Conservation (phyloP, 148 eudicot species). For the Diospyros lotus region DNA sequence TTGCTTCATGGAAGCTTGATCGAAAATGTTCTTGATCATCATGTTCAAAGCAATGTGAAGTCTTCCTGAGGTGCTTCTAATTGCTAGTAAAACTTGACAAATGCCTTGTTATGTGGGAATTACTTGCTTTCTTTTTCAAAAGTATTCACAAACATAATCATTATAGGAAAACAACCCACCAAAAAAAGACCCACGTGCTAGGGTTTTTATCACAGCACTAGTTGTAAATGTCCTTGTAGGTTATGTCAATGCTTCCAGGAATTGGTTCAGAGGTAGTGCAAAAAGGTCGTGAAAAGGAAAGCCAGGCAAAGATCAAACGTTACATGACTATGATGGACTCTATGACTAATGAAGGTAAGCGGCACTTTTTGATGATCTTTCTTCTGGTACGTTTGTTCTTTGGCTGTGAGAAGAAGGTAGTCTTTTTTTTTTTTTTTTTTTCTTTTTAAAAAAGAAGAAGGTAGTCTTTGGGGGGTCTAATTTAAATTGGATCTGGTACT, state of each 20-base stretch:
- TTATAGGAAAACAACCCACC: no score
- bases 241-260: conserved; percentile 92
- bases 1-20: conserved; percentile 3
- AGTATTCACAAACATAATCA: no score
- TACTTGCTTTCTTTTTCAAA: not conserved
- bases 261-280: conserved; percentile 87
- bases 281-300: conserved; percentile 86
- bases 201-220: no score
- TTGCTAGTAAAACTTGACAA: no score
- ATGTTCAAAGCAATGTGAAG: not conserved
- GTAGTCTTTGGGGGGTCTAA: not conserved
- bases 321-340: conserved; percentile 99
- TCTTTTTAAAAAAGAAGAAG: no score
- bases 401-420: no score
- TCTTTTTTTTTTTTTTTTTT: not conserved
- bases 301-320: conserved; percentile 91
- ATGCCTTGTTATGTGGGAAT: not conserved
- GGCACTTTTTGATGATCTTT: not conserved
- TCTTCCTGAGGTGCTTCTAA: conserved; percentile 4
- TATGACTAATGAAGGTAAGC: conserved; percentile 90
- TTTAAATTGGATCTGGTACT: not conserved
- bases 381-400: not conserved
- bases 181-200: no score
- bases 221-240: conserved; percentile 32
- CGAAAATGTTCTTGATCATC: not conserved